Base-by-base conservation (phyloP, 768 basidiomycete genomes). In the Mycena rosella region DNA sequence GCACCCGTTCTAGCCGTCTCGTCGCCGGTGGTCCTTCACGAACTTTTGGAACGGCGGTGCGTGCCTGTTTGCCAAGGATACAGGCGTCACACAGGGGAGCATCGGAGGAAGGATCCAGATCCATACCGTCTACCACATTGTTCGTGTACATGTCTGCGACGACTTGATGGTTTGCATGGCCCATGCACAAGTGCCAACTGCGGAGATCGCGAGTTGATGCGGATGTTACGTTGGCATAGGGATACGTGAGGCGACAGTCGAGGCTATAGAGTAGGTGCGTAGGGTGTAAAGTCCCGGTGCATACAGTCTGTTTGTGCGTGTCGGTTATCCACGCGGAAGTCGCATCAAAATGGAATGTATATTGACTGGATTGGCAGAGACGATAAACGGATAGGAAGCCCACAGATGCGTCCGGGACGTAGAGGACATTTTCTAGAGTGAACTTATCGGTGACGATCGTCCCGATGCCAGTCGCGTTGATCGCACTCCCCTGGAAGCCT, bases 301-400 rank as follows among this genome's bases (percentile, higher is more conserved):
- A 63, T 4, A 68, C 38, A 40, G 15, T 18, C 17, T 7, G 8
- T 0, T 2, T 11, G 0, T 32, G 2, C 20, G 5, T 5, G 27
- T 57, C 47, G 3, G 63, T 64, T 14, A 64, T 51, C 63, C 63
- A 64, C 3, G 38, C 27, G 2, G 24, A 2, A 0, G 0, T 29
- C 0, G 9, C 17, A 15, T 63, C 54, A 8, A 63, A 63, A 24
- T 63, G 62, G 45, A 45, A 63, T 0, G 54, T 38, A 9, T 29
- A 49, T 2, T 44, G 20, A 14, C 29, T 15, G 8, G 30, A 29
- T 9, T 36, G 54, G 27, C 55, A 64, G 0, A 64, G 8, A 8
- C 55, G 63, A 10, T n/a, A 1, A 55, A 64, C 63, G 7, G 63
- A 64, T 1, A 64, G 34, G 11, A 64, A 45, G 27, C 63, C 47